A percentile compares a stretch with the other conserved stretches of the same genome.
Conservation (phyloP, 805 yeast species). For the Wickerhamomyces chambardii region DNA sequence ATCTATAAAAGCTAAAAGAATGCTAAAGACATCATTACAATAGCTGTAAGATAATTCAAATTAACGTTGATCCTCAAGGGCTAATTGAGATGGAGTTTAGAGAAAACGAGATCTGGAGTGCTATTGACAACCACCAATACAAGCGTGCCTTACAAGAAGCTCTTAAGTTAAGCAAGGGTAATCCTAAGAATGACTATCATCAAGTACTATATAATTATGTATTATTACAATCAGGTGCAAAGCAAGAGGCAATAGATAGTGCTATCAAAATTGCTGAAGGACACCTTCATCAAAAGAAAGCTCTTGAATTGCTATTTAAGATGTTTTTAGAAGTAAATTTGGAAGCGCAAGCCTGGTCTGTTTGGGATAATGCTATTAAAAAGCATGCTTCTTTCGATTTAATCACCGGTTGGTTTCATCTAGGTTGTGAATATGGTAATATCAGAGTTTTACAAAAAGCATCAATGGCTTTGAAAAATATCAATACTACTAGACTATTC, state of each 20-base stretch:
- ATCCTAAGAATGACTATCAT: conserved; percentile 49
- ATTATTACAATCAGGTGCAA: conserved; percentile 21
- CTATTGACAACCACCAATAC: too few relatives aligned
- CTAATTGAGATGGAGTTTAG: too few relatives aligned
- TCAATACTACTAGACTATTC: conserved; percentile 25
- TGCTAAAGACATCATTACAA: too few relatives aligned
- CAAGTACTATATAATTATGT: conserved; percentile 23
- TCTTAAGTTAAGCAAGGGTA: conserved; percentile 36
- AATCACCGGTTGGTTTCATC: conserved; percentile 48
- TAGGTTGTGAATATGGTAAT: conserved; percentile 38
- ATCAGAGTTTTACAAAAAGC: conserved; percentile 45
- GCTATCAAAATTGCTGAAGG: conserved; percentile 16
- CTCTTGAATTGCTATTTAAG: conserved; percentile 38
- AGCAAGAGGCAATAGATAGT: conserved; percentile 18
- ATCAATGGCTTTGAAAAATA: conserved; percentile 32
- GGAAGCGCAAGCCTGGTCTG: conserved; percentile 31
- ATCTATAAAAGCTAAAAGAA: too few relatives aligned
- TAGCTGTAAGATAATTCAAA: too few relatives aligned
- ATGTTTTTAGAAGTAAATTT: conserved; percentile 32
- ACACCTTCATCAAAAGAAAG: conserved; percentile 45
- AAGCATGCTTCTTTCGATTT: conserved; percentile 43
- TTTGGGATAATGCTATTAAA: conserved; percentile 50
- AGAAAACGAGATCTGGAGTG: too few relatives aligned
- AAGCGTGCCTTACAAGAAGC: conserved; percentile 43
- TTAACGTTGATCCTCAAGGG: too few relatives aligned